Evolutionary conservation across 305 asterid genomes (phyloP).

Genomic region (Galium porrigens): DNA sequence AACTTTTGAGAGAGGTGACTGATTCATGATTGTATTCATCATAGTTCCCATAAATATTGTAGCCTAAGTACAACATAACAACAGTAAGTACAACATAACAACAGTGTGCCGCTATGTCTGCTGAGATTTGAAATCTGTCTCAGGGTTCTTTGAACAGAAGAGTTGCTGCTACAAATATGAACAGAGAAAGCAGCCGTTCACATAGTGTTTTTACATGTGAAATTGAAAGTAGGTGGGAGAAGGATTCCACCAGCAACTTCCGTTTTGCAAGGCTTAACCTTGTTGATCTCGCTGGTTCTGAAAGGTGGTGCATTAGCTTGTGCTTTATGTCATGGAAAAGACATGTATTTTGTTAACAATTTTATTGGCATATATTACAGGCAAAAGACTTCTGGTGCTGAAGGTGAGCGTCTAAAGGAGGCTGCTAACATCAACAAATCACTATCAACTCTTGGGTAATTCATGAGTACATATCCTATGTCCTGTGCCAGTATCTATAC

Average conservation of each 20-base stretch:
- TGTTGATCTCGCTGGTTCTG: conserved; percentile 99
- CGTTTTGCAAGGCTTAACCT: conserved; percentile 91
- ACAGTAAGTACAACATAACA: conserved; percentile 3
- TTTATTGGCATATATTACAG: conserved; percentile 32
- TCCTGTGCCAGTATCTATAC: not conserved
- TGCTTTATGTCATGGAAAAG: conserved; percentile 8
- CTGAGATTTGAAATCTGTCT: conserved; percentile 16
- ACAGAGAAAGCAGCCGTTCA: conserved; percentile 98
- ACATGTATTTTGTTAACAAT: not conserved
- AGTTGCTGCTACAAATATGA: conserved; percentile 97
- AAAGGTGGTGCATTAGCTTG: conserved; percentile 42
- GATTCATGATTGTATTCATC: conserved; percentile 1
- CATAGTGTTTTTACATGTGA: conserved; percentile 97
- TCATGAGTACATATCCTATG: not conserved
- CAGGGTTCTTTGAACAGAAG: conserved; percentile 84
- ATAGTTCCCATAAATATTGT: conserved; percentile 9
- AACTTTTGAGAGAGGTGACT: conserved; percentile 70
- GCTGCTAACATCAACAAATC: conserved; percentile 91
- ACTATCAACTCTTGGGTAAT: conserved; percentile 80
- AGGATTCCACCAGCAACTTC: conserved; percentile 66
- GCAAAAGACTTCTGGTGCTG: conserved; percentile 95
- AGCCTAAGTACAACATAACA: conserved; percentile 5
- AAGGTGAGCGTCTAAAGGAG: conserved; percentile 94
- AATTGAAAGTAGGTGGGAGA: conserved; percentile 91
- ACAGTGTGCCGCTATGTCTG: not conserved